phyloP scores from a whole-genome alignment of 371 early-diverging fungal genomes.

The Mortierella sp. region DNA sequence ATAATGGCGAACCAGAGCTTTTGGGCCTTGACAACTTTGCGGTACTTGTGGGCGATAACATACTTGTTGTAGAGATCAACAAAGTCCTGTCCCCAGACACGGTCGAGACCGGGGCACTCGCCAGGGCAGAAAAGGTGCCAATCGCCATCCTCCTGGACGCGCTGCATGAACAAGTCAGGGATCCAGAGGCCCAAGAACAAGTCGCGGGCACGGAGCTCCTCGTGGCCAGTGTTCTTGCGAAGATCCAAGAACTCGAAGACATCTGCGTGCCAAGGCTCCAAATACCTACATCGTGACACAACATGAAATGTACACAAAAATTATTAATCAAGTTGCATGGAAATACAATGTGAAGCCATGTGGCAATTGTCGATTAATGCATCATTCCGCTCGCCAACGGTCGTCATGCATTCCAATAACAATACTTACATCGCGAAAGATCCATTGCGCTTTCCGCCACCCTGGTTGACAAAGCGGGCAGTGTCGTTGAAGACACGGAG shows the following conservation, averaged over 20 bases:
- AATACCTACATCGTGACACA: conserved; percentile 38
- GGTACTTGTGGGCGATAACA: conserved; percentile 88
- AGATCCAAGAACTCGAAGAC: conserved; percentile 99
- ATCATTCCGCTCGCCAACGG: neutral
- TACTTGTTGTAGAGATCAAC: conserved; percentile 91
- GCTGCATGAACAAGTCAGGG: conserved; percentile 99
- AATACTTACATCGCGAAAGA: conserved; percentile 96
- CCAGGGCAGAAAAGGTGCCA: conserved; percentile 99
- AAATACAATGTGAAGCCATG: neutral
- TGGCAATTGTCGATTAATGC: neutral
- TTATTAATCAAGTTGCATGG: neutral
- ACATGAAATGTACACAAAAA: neutral
- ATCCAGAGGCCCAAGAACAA: conserved; percentile 99
- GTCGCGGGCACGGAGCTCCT: conserved; percentile 98
- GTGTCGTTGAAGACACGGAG: conserved; percentile 99
- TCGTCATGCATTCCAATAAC: neutral
- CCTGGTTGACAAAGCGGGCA: conserved; percentile 99
- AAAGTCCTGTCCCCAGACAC: conserved; percentile 98
- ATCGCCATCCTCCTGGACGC: conserved; percentile 96
- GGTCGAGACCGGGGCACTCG: conserved; percentile 94
- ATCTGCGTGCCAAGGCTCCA: conserved; percentile 99
- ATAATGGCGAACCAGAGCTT: conserved; percentile 99
- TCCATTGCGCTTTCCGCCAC: conserved; percentile 99
- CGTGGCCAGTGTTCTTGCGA: conserved; percentile 99
- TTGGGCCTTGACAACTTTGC: conserved; percentile 94